Evolutionary conservation across 2,329 filamentous ascomycete genomes (phyloP), one percentile per base, ranked within the genome.

Genomic region (Fusarium heterosporum): DNA sequence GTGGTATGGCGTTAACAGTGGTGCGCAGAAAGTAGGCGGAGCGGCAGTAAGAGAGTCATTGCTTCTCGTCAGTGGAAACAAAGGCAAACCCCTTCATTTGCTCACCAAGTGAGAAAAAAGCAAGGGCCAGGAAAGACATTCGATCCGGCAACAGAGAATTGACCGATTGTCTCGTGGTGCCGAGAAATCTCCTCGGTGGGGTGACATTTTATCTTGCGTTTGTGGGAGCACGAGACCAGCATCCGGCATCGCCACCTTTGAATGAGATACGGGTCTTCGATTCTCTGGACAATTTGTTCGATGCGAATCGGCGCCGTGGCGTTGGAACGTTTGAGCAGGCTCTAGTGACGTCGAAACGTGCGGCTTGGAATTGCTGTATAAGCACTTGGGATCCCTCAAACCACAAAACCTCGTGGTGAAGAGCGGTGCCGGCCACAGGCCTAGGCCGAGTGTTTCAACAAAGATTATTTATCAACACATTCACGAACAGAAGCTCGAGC

Each of bases 141-240:
- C 68, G 68, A 73, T 65, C 64, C 47, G 62, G 71, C 59, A 55
- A 61, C 72, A 70, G 68, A 71, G 57, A 45, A 50, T 73, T 72
- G 71, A 70, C 56, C 48, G 66, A 66, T 66, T 67, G 68, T 71
- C 71, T 73, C 69, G 71, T 73, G 71, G 69, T 71, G 61, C 66
- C 66, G 69, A 58, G 63, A 72, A 73, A 70, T 71, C 71, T 73
- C 64, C 72, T 71, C 61, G 49, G 71, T 73, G 71, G 71, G 71
- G 71, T 73, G 71, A 73, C 66, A 56, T 68, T 69, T 49, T 56
- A 49, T 66, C 56, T 69, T 55, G 43, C 47, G 66, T 53, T 52
- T 53, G 41, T 54, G 48, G 58, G 47, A 69, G 71, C 71, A 72
- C 69, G 69, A 73, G 71, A 73, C 66, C 55, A 56, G 55, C 25